Percentiles rank a stretch among this genome's conserved stretches.
These are phyloP conservation scores for Aspergillus sp. DNA, from an alignment of 2,329 filamentous ascomycete species.

Conservation along the genomic window DNA sequence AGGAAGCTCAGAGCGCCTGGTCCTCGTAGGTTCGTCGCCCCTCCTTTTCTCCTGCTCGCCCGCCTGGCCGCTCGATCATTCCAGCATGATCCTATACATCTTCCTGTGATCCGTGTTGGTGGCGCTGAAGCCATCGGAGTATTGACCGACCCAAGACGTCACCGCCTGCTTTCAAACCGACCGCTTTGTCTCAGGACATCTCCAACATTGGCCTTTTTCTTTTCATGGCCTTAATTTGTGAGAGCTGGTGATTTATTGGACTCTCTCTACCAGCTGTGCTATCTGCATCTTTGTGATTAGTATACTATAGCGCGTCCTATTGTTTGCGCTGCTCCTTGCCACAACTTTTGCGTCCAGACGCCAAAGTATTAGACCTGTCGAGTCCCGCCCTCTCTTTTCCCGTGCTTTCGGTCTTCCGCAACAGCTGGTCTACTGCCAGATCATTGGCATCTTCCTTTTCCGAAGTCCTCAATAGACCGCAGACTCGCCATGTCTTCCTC, in stretches of 20 bases:
- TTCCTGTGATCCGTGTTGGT: background rate
- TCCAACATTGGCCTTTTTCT: background rate
- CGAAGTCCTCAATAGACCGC: background rate
- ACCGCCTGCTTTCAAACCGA: slow-evolving; percentile 26
- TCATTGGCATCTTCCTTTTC: background rate
- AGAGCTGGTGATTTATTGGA: background rate
- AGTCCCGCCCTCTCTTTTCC: background rate
- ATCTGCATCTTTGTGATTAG: background rate
- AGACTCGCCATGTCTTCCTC: slow-evolving; percentile 36
- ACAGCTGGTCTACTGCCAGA: slow-evolving; percentile 7
- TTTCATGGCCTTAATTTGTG: background rate
- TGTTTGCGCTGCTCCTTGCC: background rate
- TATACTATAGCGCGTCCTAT: background rate
- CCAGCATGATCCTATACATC: background rate
- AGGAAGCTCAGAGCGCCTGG: slow-evolving; percentile 1
- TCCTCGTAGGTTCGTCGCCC: background rate
- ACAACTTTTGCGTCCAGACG: slow-evolving; percentile 14
- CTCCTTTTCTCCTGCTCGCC: background rate
- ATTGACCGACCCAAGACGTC: slow-evolving; percentile 23
- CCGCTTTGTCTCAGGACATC: slow-evolving; percentile 20
- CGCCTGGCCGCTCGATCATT: background rate
- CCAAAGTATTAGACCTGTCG: slow-evolving; percentile 8
- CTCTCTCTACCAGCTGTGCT: background rate
- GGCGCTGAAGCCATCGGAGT: slow-evolving; percentile 10
- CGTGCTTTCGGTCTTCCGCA: background rate